Conservation (phyloP, 805 yeast genomes). For the Starmerella khaoyaiensis region DNA sequence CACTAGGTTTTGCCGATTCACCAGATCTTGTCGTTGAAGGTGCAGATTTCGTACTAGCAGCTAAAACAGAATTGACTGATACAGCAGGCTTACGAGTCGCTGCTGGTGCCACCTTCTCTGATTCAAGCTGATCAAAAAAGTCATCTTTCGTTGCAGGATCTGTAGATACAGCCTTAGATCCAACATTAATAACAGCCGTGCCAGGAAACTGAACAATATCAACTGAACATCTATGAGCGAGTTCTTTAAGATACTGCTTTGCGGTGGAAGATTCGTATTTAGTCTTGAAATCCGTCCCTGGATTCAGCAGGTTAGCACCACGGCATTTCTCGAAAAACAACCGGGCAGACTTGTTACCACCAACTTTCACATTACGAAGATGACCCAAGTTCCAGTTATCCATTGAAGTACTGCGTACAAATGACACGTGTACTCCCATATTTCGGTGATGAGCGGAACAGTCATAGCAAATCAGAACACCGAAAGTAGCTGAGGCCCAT, state of each 20-base stretch:
- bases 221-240: conserved; percentile 50
- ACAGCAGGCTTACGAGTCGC: conserved; percentile 5
- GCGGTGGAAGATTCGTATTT: conserved; percentile 78
- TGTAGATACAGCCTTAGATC: conserved; percentile 11
- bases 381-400: conserved; percentile 92
- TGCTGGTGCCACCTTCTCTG: conserved; percentile 30
- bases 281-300: conserved; percentile 47
- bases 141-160: conserved; percentile 41
- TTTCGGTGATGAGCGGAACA: conserved; percentile 94
- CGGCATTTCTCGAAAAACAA: conserved; percentile 77
- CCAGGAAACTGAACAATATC: conserved; percentile 68
- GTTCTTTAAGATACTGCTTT: conserved; percentile 62
- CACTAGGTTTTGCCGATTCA: conserved; percentile 25
- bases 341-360: conserved; percentile 80
- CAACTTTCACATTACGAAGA: conserved; percentile 80
- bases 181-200: conserved; percentile 23
- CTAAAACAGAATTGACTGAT: conserved; percentile 1
- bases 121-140: conserved; percentile 87
- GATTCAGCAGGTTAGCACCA: conserved; percentile 56
- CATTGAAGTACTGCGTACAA: conserved; percentile 81
- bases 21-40: conserved; percentile 11
- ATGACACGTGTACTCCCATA: conserved; percentile 89
- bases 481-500: conserved; percentile 97
- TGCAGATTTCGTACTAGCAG: conserved; percentile 8
- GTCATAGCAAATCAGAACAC: conserved; percentile 80